Base-by-base conservation (phyloP, 768 basidiomycete species). In the Xerocomus brunneocitrinus region DNA sequence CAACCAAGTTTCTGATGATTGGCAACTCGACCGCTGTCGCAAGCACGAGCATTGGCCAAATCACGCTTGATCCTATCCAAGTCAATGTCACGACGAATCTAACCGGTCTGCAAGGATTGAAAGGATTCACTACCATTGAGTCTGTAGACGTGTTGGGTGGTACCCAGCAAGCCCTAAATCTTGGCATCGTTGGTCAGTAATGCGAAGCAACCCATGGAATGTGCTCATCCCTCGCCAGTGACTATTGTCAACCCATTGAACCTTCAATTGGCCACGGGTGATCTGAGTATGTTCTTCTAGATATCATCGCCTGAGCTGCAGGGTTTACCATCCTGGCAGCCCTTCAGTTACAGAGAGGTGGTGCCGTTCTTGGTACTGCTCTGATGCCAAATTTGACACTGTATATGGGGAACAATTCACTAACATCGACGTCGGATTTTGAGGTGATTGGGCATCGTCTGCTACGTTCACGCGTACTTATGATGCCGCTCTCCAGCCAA, bases 11-110 rank as follows among this genome's bases (percentile, higher is more conserved):
- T 67, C 71, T 73, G 38, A 74, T 89, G 35, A 69, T 81, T 42
- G 86, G 86, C 32, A 73, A 76, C 55, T 81, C 85, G 49, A 73
- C 74, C 19, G 80, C 87, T 4, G 67, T 85, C 8, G 81, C 85
- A 22, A 83, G 76, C 56, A 76, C 76, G 62, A 80, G 77, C 62
- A 74, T 87, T 49, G 87, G 87, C 36, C 73, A 79, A 58, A 80
- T 89, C 52, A 82, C 79, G n/a, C 74, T 89, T 8, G 78, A 85
- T 63, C 77, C 83, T 5, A 88, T 89, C 66, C 80, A 79, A 52
- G 84, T 89, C 64, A 81, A 87, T 57, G 86, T 88, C 3, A 74
- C 83, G 7, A 82, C 84, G 5, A 74, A 71, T 14, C 67, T 89
- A 45, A 69, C 73, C 22, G 87, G 87, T 31, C 66, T 89, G 12